Percentiles rank a stretch among this genome's conserved stretches.
These are phyloP conservation scores for Exophiala mesophila DNA, from an alignment of 2,329 filamentous ascomycete genomes.

Conservation along the genomic window DNA sequence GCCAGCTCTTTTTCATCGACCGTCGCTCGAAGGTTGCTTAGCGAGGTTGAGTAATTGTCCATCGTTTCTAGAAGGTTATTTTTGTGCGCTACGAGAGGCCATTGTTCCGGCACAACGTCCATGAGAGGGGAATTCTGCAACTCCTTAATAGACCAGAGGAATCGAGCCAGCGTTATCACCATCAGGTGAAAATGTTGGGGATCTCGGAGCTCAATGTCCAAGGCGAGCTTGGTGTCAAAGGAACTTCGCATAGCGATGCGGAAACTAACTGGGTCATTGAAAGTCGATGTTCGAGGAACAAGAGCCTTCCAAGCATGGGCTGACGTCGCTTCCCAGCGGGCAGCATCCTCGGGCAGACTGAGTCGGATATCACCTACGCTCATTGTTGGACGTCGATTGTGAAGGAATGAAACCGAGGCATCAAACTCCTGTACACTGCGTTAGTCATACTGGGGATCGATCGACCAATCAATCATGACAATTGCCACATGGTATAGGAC, in stretches of 20 bases:
- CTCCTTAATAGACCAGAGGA: constrained; percentile 2
- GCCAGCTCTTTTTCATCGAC: neutral
- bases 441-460: no score
- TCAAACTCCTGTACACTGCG: constrained; percentile 6
- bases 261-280: neutral
- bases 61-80: neutral
- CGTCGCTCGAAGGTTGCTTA: neutral
- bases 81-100: neutral
- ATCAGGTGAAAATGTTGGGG: neutral
- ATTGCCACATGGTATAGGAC: neutral
- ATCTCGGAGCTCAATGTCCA: neutral
- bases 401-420: constrained; percentile 3
- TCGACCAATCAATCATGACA: neutral
- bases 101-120: neutral
- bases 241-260: neutral
- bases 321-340: constrained; percentile 1
- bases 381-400: constrained; percentile 5
- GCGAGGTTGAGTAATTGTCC: neutral
- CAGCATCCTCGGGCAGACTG: neutral
- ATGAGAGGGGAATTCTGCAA: neutral
- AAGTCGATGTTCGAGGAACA: neutral
- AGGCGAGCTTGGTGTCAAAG: neutral
- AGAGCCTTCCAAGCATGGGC: constrained; percentile 7
- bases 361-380: constrained; percentile 1
- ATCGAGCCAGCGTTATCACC: neutral